These are phyloP conservation scores for Xylariaceae sp. DNA, from an alignment of 2,329 filamentous ascomycete species.

Conservation along the genomic window DNA sequence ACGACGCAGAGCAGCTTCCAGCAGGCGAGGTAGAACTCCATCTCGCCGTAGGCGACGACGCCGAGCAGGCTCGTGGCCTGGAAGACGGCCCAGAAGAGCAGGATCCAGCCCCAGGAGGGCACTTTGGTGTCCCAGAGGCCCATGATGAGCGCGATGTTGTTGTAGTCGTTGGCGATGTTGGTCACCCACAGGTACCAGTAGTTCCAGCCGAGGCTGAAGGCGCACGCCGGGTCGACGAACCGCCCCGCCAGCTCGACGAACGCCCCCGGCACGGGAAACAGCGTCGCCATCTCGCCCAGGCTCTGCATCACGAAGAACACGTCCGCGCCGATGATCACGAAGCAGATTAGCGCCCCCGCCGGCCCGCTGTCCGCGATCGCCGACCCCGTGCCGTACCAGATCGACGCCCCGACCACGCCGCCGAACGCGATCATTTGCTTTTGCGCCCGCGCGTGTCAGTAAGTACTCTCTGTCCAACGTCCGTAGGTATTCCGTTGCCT, in stretches of 20 bases:
- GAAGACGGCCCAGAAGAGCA: constrained; percentile 38
- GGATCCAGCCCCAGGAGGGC: constrained; percentile 37
- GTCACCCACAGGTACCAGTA: constrained; percentile 42
- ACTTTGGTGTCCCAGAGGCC: constrained; percentile 35
- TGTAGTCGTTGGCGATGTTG: constrained; percentile 35
- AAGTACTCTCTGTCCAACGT: too few species aligned
- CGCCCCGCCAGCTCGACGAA: constrained; percentile 44
- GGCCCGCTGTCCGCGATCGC: constrained; percentile 24
- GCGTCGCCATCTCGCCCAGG: constrained; percentile 47
- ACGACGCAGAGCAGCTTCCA: constrained; percentile 28
- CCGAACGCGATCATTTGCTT: constrained; percentile 25
- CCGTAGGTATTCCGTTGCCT: too few species aligned
- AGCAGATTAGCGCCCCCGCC: constrained; percentile 24
- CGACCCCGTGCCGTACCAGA: constrained; percentile 22
- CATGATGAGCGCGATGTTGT: constrained; percentile 36
- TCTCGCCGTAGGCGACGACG: constrained; percentile 23
- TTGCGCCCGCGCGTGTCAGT: neutral
- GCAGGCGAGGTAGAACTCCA: constrained; percentile 24
- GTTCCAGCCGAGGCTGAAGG: constrained; percentile 40
- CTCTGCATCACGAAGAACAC: constrained; percentile 39
- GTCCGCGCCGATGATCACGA: constrained; percentile 24
- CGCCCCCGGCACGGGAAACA: constrained; percentile 44
- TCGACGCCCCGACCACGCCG: constrained; percentile 20
- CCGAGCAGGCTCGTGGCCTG: constrained; percentile 29
- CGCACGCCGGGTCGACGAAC: constrained; percentile 41